Evolutionary conservation across 768 basidiomycete genomes (phyloP).

Genomic region (Pleurotus platypus): DNA sequence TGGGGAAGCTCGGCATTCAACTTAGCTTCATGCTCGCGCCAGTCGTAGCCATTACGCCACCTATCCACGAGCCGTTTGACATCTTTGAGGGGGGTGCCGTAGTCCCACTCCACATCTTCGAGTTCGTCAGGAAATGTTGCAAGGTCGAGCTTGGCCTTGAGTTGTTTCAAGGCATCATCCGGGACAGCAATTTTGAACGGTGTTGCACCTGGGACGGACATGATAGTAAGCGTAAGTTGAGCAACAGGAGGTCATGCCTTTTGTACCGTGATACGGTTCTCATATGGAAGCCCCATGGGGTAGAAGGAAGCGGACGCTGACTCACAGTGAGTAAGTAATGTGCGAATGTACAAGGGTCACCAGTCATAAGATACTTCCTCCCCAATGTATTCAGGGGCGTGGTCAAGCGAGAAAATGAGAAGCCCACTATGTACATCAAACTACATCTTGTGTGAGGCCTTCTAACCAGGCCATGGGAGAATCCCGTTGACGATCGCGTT

Average conservation of each 20-base stretch:
- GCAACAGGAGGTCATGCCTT: too few species aligned
- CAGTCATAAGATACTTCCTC: too few species aligned
- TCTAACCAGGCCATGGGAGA: too few species aligned
- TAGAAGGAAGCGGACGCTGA: too few species aligned
- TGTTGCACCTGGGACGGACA: background rate
- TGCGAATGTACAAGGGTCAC: background rate
- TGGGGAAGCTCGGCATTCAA: constrained; percentile 54
- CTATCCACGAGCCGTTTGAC: constrained; percentile 42
- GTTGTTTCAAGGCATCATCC: constrained; percentile 32
- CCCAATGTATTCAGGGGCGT: too few species aligned
- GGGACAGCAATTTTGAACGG: constrained; percentile 48
- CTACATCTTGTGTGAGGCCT: too few species aligned
- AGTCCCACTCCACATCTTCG: constrained; percentile 44
- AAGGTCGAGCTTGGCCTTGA: constrained; percentile 44
- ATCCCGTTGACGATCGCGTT: too few species aligned
- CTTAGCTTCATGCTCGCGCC: constrained; percentile 46
- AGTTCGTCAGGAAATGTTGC: constrained; percentile 57
- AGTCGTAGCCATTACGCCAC: constrained; percentile 56
- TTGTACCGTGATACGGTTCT: too few species aligned
- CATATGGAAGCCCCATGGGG: too few species aligned
- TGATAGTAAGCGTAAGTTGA: background rate
- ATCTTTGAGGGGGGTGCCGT: constrained; percentile 51
- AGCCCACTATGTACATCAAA: too few species aligned
- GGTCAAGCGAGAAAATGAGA: too few species aligned
- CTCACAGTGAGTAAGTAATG: too few species aligned